Base-by-base conservation (phyloP, 192 early-diverging fungal genomes). In the Cladochytrium replicatum region DNA sequence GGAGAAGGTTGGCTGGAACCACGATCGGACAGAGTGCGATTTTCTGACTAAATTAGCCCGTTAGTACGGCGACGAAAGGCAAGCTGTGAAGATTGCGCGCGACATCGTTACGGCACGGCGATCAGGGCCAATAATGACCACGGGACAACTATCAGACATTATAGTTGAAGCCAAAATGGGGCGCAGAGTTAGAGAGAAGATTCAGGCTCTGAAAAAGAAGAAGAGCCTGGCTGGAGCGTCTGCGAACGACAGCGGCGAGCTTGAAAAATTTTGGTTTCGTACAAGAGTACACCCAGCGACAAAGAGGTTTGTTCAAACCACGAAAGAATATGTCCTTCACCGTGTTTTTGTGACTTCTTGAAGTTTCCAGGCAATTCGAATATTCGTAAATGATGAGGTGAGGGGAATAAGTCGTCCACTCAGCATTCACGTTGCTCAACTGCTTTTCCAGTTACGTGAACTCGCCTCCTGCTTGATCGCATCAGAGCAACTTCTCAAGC, bases 301-400 rank as follows among this genome's bases (percentile, higher is more conserved):
- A n/a, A n/a, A n/a, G n/a, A n/a, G n/a, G n/a, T n/a, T n/a, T n/a
- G n/a, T n/a, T n/a, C n/a, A n/a, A n/a, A n/a, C n/a, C n/a, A n/a
- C n/a, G n/a, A n/a, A n/a, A n/a, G n/a, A n/a, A n/a, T n/a, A n/a
- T n/a, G n/a, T n/a, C n/a, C n/a, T n/a, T n/a, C n/a, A n/a, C n/a
- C n/a, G n/a, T n/a, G n/a, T n/a, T n/a, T n/a, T n/a, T n/a, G n/a
- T n/a, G n/a, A n/a, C n/a, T n/a, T n/a, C n/a, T n/a, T n/a, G n/a
- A n/a, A n/a, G n/a, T n/a, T n/a, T n/a, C n/a, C n/a, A n/a, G n/a
- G n/a, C n/a, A n/a, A n/a, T n/a, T n/a, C 67, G 84, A 7, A 85
- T 87, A 11, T 75, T 77, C 46, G 71, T 87, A 27, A 87, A 87
- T 44, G 76, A 85, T 49, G 83, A 87, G 59, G 59, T 74, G 15